phyloP scores from a whole-genome alignment of 805 yeast species.

The Tetrapisispora nanseiensis region DNA sequence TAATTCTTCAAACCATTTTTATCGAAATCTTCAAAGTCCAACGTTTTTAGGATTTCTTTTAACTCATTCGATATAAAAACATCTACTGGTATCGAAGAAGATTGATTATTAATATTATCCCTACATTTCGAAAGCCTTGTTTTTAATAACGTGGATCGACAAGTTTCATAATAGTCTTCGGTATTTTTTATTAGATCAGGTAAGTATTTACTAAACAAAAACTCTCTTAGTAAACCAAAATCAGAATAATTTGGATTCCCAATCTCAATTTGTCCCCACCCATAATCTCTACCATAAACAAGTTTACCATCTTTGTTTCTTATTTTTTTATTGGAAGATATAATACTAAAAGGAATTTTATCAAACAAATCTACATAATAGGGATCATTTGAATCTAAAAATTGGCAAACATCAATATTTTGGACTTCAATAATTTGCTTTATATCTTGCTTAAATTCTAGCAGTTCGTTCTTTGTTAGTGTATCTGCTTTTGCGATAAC shows the following conservation, averaged over 20 bases:
- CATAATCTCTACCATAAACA: constrained; percentile 68
- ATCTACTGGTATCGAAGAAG: not conserved
- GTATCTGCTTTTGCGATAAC: constrained; percentile 76
- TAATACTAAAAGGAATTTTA: constrained; percentile 59
- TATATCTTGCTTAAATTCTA: constrained; percentile 43
- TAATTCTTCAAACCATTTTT: constrained; percentile 31
- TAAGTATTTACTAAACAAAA: constrained; percentile 62
- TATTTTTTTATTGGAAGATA: constrained; percentile 52
- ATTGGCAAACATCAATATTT: constrained; percentile 49
- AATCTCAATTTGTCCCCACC: constrained; percentile 82
- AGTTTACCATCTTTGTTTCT: constrained; percentile 35
- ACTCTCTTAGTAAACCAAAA: constrained; percentile 50
- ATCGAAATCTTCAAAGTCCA: constrained; percentile 24
- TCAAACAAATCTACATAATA: constrained; percentile 29
- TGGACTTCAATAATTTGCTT: constrained; percentile 42
- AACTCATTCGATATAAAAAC: constrained; percentile 3
- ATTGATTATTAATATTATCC: constrained; percentile 8
- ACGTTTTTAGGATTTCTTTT: constrained; percentile 5
- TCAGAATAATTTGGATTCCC: constrained; percentile 75
- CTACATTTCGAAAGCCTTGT: constrained; percentile 32
- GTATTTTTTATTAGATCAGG: constrained; percentile 70
- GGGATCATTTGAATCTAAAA: constrained; percentile 31
- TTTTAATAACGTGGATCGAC: constrained; percentile 48
- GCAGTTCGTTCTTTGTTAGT: constrained; percentile 42
- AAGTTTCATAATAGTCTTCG: constrained; percentile 63